Base-by-base conservation (phyloP, 108 stramenopile genomes). In the Pseudonitzschia delicatissima region DNA sequence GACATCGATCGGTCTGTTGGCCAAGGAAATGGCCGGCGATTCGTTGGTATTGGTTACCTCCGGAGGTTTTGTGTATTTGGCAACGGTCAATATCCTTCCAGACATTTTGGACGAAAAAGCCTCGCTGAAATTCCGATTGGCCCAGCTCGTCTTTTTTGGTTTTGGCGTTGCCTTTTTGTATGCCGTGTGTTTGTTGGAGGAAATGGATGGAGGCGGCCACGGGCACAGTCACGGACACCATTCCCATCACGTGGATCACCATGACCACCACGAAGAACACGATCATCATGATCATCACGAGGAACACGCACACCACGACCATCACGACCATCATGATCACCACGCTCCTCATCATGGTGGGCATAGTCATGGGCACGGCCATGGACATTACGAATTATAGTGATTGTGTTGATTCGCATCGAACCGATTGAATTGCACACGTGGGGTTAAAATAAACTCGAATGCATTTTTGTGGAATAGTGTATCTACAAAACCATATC, bases 31-130 rank as follows among this genome's bases (percentile, higher is more conserved):
- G 52, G 77, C 65, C 2, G 79, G 79, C 34, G 84, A 85, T 45
- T 33, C 73, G 4, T 68, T 93, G 52, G 40, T 91, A 12, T 79
- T 80, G 35, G 78, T 92, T 28, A 91, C 90, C 6, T 82, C 88
- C 3, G 95, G 95, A 45, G 95, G 95, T 0, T 93, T 96, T 75
- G 63, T 93, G n/a, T 96, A 96, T 51, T 58, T 96, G 20, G 87
- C 92, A 9, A 74, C 89, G 12, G 73, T 76, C 23, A 82, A 82
- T 13, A 87, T 96, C 27, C 62, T 93, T 20, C 90, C 95, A 5
- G 85, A 91, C 45, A 58, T 93, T 26, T 68, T 93, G 29, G 81
- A 85, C 49, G 78, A 84, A 45, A 50, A 61, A 29, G 64, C 37
- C 4, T 45, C 82, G 7, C 48, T 71, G 28, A 53, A 37, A 61